Evolutionary conservation across 2,329 filamentous ascomycete genomes (phyloP), one percentile per base, ranked within the genome.

Genomic region (Chaetomiaceae sp.): DNA sequence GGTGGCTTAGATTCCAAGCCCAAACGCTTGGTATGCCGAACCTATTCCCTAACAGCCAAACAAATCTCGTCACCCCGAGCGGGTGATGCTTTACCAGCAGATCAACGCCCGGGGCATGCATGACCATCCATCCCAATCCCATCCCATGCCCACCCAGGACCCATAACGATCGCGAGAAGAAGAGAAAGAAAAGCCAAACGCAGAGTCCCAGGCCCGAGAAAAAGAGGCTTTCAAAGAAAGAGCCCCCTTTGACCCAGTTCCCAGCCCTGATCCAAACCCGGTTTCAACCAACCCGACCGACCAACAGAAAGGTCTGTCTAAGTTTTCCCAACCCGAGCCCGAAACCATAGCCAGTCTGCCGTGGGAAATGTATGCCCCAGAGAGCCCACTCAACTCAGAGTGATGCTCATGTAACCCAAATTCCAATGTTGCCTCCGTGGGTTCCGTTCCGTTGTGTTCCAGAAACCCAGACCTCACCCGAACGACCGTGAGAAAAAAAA

Each of bases 111-210:
- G 12, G 7, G 27, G 14, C 15, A 15, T 22, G 30, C 34, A 14
- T 33, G 32, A 26, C 19, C 10, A 32, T 15, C 44, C 19, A 39
- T 18, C 7, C 24, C 30, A 24, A 33, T 12, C 14, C 15, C 10
- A 30, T 19, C 24, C 26, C 38, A 27, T 24, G 22, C 18, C 27
- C 24, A n/a, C 12, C 34, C 20, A 18, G 15, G 22, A 34, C 33
- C 36, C 34, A 14, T 48, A 44, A 48, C 41, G 46, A 48, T 17
- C 22, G 46, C 30, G 27, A 15, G 37, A 48, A 45, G 17, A 33
- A 19, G 9, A 47, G 32, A 42, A 12, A 47, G 32, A 42, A 20
- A 26, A 33, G 29, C n/a, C 38, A 39, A 36, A 30, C 18, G n/a
- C 19, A 34, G 35, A 40, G 17, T 15, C 20, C 36, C 27, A 17